Percentiles rank a stretch among this genome's conserved stretches.
Evolutionary conservation across 202 grass and related monocot species (phyloP).

Genomic region (Hordeum pubiflorum): DNA sequence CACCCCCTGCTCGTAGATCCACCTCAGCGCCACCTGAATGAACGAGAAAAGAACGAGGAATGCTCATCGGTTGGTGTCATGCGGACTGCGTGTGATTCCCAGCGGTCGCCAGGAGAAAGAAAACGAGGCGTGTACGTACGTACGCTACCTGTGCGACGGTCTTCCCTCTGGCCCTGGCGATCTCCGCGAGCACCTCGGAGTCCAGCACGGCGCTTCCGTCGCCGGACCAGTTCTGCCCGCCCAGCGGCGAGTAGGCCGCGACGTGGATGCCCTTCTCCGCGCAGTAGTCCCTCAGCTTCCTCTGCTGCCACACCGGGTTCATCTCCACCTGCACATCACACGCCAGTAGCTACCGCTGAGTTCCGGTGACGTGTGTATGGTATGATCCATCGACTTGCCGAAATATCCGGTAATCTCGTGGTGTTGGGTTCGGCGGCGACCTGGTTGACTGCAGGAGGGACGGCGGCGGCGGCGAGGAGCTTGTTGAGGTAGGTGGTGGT

Average conservation of each 20-base stretch:
- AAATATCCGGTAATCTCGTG: neutral
- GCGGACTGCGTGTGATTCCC: neutral
- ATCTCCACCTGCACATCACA: constrained; percentile 39
- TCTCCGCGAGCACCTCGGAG: constrained; percentile 46
- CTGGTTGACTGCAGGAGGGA: constrained; percentile 64
- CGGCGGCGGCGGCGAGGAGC: constrained; percentile 20
- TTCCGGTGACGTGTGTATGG: neutral
- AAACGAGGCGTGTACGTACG: neutral
- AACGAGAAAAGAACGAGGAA: neutral
- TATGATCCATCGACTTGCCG: neutral
- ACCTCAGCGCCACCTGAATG: constrained; percentile 51
- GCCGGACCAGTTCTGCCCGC: constrained; percentile 30
- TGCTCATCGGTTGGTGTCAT: neutral
- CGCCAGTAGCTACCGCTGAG: neutral
- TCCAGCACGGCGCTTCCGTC: constrained; percentile 27
- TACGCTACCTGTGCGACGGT: constrained; percentile 49
- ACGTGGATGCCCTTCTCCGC: constrained; percentile 37
- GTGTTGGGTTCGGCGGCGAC: neutral
- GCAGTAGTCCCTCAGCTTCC: constrained; percentile 35
- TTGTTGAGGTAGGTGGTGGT: constrained; percentile 40
- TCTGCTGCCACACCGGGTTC: constrained; percentile 59
- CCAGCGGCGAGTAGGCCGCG: constrained; percentile 48
- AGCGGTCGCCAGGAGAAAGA: neutral
- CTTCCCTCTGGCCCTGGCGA: constrained; percentile 45
- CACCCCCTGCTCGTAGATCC: constrained; percentile 51